A percentile compares a stretch with the other conserved stretches of the same genome.
These are phyloP conservation scores for Mucor lusitanicus DNA, from an alignment of 371 early-diverging fungal genomes.

Conservation along the genomic window DNA sequence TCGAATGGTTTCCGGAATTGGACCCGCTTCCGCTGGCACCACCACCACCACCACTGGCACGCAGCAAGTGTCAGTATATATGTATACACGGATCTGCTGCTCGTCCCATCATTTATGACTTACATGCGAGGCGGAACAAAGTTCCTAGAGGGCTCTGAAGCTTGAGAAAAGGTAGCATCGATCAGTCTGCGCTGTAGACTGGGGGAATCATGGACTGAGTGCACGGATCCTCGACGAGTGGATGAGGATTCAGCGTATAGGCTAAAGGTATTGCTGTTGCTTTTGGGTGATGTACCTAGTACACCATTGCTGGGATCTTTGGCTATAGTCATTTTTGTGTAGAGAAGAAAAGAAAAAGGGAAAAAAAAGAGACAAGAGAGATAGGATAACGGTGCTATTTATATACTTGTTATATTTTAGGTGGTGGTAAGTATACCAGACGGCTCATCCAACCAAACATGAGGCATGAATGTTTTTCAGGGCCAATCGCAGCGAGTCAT, in stretches of 20 bases:
- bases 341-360: background rate
- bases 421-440: background rate
- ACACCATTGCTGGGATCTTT: background rate
- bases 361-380: background rate
- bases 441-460: background rate
- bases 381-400: background rate
- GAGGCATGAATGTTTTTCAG: conserved; percentile 4
- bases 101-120: background rate
- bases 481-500: conserved; percentile 1
- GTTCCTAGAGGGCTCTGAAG: conserved; percentile 4
- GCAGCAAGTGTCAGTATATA: background rate
- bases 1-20: conserved; percentile 14
- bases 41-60: background rate
- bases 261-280: conserved; percentile 12
- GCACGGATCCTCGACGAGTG: conserved; percentile 18
- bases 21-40: conserved; percentile 6
- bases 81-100: background rate
- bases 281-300: conserved; percentile 17
- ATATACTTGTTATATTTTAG: background rate
- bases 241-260: conserved; percentile 31
- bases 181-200: conserved; percentile 11
- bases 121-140: conserved; percentile 35
- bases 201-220: conserved; percentile 16
- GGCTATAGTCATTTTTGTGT: background rate
- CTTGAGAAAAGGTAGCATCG: conserved; percentile 8